phyloP scores from a whole-genome alignment of 2,329 filamentous ascomycete genomes.

The Chaetomium globosum region DNA sequence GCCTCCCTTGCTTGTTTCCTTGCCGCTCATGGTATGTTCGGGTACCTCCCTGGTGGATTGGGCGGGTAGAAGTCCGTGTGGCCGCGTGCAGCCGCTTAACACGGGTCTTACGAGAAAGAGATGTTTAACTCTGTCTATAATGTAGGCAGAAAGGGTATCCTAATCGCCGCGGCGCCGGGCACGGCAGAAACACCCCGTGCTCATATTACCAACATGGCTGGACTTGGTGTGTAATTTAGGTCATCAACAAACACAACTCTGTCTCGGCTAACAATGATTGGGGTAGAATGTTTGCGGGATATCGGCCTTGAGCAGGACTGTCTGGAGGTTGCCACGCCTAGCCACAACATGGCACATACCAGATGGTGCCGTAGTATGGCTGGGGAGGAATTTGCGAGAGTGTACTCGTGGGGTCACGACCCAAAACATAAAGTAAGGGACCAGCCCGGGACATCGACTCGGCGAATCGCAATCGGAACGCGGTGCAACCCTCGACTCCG shows the following conservation, averaged over 20 bases:
- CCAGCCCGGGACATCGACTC: neutral
- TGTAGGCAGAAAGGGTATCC: conserved; percentile 54
- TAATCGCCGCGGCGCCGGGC: conserved; percentile 53
- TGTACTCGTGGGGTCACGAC: conserved; percentile 53
- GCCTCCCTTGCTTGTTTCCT: conserved; percentile 59
- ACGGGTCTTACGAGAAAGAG: neutral
- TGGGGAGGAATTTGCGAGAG: conserved; percentile 54
- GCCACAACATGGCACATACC: conserved; percentile 52
- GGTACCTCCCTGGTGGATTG: no score
- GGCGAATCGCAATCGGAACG: neutral
- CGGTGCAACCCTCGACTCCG: neutral
- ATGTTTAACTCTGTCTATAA: neutral
- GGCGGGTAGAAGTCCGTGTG: neutral
- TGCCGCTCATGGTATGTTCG: conserved; percentile 47
- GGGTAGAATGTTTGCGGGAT: conserved; percentile 55
- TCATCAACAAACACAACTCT: neutral
- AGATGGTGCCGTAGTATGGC: conserved; percentile 58
- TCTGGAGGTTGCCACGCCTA: conserved; percentile 43
- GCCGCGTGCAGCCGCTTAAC: neutral
- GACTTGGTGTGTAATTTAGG: conserved; percentile 44
- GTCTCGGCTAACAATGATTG: neutral
- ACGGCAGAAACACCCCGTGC: conserved; percentile 61
- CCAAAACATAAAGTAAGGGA: conserved; percentile 31
- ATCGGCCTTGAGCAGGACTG: conserved; percentile 52
- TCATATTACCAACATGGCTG: conserved; percentile 63